phyloP scores from a whole-genome alignment of 441 rosid species.

The Eruca vesicaria region DNA sequence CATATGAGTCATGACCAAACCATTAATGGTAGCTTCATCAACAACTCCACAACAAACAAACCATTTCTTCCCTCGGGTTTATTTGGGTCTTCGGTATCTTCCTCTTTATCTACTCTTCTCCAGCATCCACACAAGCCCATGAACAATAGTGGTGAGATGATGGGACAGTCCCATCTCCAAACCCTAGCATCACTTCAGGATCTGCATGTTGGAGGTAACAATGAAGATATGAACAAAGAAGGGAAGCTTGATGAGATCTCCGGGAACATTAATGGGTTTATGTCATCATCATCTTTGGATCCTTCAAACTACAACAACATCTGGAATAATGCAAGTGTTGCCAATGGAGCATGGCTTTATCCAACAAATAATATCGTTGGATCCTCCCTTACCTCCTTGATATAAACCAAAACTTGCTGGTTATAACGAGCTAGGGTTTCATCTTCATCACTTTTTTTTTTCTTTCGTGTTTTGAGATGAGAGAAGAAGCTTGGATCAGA shows the following conservation, averaged over 20 bases:
- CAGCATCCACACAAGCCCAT: constrained; percentile 19
- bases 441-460: constrained; percentile 10
- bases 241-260: constrained; percentile 31
- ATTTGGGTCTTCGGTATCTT: constrained; percentile 25
- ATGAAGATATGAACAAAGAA: constrained; percentile 29
- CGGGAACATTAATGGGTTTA: constrained; percentile 24
- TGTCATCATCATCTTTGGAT: constrained; percentile 34
- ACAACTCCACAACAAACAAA: constrained; percentile 25
- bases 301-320: constrained; percentile 32
- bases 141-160: constrained; percentile 22
- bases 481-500: constrained; percentile 47
- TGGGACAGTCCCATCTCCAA: constrained; percentile 31
- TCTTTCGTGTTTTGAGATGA: constrained; percentile 32
- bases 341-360: constrained; percentile 38
- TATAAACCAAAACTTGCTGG: constrained; percentile 26
- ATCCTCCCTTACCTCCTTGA: constrained; percentile 39
- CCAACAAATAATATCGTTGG: constrained; percentile 38
- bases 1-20: constrained; percentile 29
- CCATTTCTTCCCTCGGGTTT: constrained; percentile 33
- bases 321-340: constrained; percentile 34
- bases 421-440: constrained; percentile 35
- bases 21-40: constrained; percentile 22
- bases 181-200: constrained; percentile 34
- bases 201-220: constrained; percentile 33
- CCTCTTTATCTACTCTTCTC: constrained; percentile 27